Base-by-base conservation (phyloP, 2,329 filamentous ascomycete genomes). In the Cladophialophora exuberans region DNA sequence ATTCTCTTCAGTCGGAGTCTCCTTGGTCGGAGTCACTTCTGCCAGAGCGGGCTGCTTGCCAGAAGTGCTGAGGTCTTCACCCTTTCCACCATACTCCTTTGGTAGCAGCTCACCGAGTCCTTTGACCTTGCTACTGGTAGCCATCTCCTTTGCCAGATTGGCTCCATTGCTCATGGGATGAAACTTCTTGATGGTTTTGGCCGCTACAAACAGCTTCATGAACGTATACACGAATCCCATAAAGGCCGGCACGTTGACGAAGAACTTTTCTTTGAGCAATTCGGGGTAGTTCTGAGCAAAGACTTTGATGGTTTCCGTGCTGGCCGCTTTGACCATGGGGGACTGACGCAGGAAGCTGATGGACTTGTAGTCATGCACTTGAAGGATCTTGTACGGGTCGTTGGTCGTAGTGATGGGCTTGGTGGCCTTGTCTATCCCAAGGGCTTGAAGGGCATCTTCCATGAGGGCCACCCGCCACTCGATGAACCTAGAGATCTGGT, bases 341-440 rank as follows among this genome's bases (percentile, higher is more conserved):
- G 93, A 87, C 77, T 89, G 86, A 57, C 90, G 86, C 64, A 97
- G 79, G 79, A 97, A 96, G 67, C 86, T 90, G 69, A 96, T 86
- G 60, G 85, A 86, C 65, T 89, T 83, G 79, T 97, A 97, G 77
- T 97, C 93, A 75, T 97, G 93, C 23, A 97, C 85, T 73, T 97
- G 92, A 66, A 89, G 82, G 77, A 95, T 91, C 73, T 93, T 89
- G 76, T 96, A 95, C 1, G 88, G 89, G 68, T 97, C 93, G 28
- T 77, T 76, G 59, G 84, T 86, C 53, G 90, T 86, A 2, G 87
- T 85, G 66, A 92, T 90, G 36, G 83, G 81, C 62, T 80, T 76
- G 6, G 84, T 90, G 47, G 89, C 89, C 22, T 82, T 78, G 17
- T 80, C 69, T 60, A 97, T 80, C 61, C 85, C 79, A 51, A 97